Base-by-base conservation (phyloP, 805 yeast genomes). In the Metschnikowia shivogae region DNA sequence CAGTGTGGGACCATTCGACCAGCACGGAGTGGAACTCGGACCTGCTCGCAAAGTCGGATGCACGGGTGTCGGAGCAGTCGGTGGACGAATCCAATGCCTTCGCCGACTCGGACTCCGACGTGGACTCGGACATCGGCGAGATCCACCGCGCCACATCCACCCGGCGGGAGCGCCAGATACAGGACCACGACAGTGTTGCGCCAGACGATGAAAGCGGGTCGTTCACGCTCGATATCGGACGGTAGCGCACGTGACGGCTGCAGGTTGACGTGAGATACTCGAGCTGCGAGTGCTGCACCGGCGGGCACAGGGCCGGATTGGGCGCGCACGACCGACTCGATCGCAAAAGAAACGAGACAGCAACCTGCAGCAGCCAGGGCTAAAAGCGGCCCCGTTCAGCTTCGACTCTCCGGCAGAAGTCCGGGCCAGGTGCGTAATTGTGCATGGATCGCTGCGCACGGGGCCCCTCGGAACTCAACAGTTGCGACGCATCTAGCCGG, bases 111-210 rank as follows among this genome's bases (percentile, higher is more conserved):
- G 63, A 60, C 42, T 62, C 68, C 12, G 76, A 71, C 48, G 73
- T 70, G 31, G 76, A 71, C 56, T 65, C 72, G n/a, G 76, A 71
- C 51, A 68, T 71, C 30, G 75, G 74, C 17, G 74, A 71, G 48
- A 71, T 71, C 39, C 60, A 62, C 34, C 60, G 75, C 2, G 74
- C 75, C 32, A 70, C 73, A 7, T 51, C 55, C 8, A 49, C 50
- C 5, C 42, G 55, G 22, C 30, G 52, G 10, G 33, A 34, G 28
- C 36, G 34, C 8, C 37, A 32, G 17, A 12, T 32, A 22, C 24
- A 10, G 17, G 17, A 22, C 24, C 19, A 22, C 6, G 38, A 28
- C n/a, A 17, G 14, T 6, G 36, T 13, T 14, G 37, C 12, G 24
- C 17, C 14, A 12, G 33, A 8, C 12, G 53, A 42, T 28, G 48